Conservation (phyloP, 2,329 filamentous ascomycete species). For the Ceratocystis variospora region DNA sequence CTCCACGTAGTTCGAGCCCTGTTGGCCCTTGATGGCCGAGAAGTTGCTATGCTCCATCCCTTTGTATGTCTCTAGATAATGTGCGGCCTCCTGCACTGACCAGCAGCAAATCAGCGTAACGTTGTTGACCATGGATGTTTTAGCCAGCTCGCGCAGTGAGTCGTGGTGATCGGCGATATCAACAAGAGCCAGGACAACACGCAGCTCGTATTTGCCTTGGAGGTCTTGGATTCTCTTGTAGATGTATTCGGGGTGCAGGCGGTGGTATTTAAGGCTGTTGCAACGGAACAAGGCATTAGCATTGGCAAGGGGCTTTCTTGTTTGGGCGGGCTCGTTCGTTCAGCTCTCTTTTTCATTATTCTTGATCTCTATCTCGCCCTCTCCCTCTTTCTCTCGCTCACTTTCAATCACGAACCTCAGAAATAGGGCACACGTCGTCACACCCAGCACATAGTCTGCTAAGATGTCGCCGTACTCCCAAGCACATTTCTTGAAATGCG, state of each 20-base stretch:
- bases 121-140: constrained; percentile 84
- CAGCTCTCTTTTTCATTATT: neutral
- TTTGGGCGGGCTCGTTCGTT: neutral
- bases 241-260: constrained; percentile 93
- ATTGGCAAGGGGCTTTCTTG: no score
- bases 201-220: constrained; percentile 72
- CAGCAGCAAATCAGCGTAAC: constrained; percentile 86
- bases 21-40: constrained; percentile 70
- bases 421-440: constrained; percentile 82
- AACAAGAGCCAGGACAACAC: constrained; percentile 78
- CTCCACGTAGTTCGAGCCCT: constrained; percentile 71
- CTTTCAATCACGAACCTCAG: constrained; percentile 38
- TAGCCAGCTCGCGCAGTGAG: constrained; percentile 73
- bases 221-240: constrained; percentile 81
- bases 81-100: constrained; percentile 83
- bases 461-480: constrained; percentile 99
- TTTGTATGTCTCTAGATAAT: constrained; percentile 92
- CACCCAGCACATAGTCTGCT: constrained; percentile 78
- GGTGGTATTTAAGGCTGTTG: constrained; percentile 76
- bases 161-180: constrained; percentile 94
- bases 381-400: neutral
- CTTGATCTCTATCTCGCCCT: no score
- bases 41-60: constrained; percentile 75
- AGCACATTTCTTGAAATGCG: constrained; percentile 63
- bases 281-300: neutral